Base-by-base conservation (phyloP, 2,329 filamentous ascomycete species). In the Exophiala spinifera region DNA sequence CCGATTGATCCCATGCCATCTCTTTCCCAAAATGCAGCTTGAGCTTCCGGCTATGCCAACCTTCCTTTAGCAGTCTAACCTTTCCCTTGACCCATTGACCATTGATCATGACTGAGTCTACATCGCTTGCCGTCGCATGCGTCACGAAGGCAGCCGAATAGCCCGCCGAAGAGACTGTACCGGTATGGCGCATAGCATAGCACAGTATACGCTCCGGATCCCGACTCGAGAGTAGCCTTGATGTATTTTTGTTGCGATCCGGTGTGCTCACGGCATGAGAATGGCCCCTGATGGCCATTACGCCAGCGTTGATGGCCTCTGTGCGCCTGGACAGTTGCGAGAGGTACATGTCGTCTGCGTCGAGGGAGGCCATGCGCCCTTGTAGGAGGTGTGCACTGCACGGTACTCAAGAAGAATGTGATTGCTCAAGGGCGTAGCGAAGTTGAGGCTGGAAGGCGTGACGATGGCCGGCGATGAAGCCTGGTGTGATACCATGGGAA, bases 101-200 rank as follows among this genome's bases (percentile, higher is more conserved):
- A 63, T 76, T 71, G 6, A 78, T 66, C 50, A 77, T 70, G 17
- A 77, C 74, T 25, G 64, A 71, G 17, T 73, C 70, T 2, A 77
- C 66, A 64, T 77, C 74, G 3, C 64, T 62, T 1, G 69, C 63
- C 31, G 63, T 65, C 15, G 69, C 70, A 61, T 78, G 73, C 40
- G 75, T 52, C 1, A 77, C 68, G 15, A 77, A 63, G 1, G 74
- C 72, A 1, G 70, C 69, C 15, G 76, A 64, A 1, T 72, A 71
- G 53, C 76, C 70, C 69, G 46, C 66, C 71, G 21, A 64, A 31
- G 15, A 34, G 5, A 3, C 65, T 68, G 58, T 78, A 72, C 48
- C 78, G 52, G 52, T 14, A 55, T 46, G 3, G 42, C 14, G 3
- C 56, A 62, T 1, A 63, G 61, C 4, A 58, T 43, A 36, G 65